Evolutionary conservation across 2,329 filamentous ascomycete genomes (phyloP).

Genomic region (Nannizzia gypsea): DNA sequence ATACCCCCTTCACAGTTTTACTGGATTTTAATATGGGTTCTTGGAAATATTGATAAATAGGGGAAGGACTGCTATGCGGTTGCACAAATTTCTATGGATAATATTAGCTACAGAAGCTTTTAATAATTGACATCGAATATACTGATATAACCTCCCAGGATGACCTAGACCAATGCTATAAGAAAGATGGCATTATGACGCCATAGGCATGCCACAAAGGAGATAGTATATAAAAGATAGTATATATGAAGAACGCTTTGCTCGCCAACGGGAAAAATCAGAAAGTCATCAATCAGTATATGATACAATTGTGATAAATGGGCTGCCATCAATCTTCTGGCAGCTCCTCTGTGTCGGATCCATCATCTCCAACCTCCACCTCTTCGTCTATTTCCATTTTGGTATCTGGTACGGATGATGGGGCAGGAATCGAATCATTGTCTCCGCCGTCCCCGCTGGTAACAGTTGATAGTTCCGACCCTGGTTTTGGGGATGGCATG

Average conservation of each 20-base stretch:
- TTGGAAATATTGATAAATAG: background rate
- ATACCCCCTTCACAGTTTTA: background rate
- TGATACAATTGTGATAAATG: background rate
- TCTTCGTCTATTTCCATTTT: conserved; percentile 7
- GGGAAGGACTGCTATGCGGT: background rate
- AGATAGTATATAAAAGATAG: background rate
- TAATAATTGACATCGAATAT: background rate
- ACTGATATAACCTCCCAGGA: background rate
- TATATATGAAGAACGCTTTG: background rate
- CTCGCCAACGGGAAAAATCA: background rate
- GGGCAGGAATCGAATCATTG: conserved; percentile 8
- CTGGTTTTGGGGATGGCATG: conserved; percentile 13
- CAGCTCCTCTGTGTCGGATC: conserved; percentile 5
- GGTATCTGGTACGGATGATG: conserved; percentile 10
- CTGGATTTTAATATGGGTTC: background rate
- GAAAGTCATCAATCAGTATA: background rate
- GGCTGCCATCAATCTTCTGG: background rate
- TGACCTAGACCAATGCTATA: background rate
- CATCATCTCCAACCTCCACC: background rate
- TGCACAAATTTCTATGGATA: background rate
- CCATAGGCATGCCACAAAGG: background rate
- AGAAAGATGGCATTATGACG: background rate
- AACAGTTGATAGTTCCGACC: conserved; percentile 13
- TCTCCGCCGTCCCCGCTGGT: conserved; percentile 12
- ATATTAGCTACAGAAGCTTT: background rate